Conservation (phyloP, 1,284 basidiomycete species). For the Kalmanozyma brasiliensis region DNA sequence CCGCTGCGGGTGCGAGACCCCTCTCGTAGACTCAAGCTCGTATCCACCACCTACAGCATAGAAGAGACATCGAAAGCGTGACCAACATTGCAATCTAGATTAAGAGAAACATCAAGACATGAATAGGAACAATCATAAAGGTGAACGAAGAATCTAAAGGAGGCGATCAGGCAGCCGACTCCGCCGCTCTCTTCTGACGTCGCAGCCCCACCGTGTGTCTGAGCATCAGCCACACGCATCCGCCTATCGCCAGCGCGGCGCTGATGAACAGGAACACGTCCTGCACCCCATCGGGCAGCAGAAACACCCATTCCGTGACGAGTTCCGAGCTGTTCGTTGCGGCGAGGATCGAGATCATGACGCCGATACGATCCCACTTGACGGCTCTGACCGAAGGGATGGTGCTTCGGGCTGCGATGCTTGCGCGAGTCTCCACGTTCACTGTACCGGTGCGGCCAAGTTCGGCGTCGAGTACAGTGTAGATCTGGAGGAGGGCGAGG, state of each 20-base stretch:
- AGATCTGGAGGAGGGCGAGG: conserved; percentile 29
- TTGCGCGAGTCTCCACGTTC: too few species aligned
- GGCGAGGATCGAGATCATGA: conserved; percentile 25
- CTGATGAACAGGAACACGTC: conserved; percentile 25
- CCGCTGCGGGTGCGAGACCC: too few species aligned
- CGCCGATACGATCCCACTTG: conserved; percentile 22
- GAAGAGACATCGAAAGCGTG: too few species aligned
- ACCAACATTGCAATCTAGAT: too few species aligned
- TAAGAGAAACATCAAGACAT: too few species aligned
- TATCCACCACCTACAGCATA: too few species aligned
- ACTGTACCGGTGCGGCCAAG: conserved; percentile 16
- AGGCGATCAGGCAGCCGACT: too few species aligned
- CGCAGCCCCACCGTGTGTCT: conserved; percentile 10
- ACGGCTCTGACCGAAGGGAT: conserved; percentile 11
- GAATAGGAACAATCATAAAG: too few species aligned
- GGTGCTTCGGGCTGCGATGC: too few species aligned
- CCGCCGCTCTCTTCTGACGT: too few species aligned
- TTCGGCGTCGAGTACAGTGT: conserved; percentile 18
- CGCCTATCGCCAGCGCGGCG: conserved; percentile 22
- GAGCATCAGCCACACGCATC: conserved; percentile 29
- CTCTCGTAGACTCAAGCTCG: too few species aligned
- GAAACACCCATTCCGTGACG: conserved; percentile 30
- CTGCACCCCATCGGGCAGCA: conserved; percentile 23
- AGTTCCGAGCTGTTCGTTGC: conserved; percentile 15
- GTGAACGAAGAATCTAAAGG: too few species aligned